These are phyloP conservation scores for Diaporthe citriasiana DNA, from an alignment of 2,329 filamentous ascomycete genomes.

Conservation along the genomic window DNA sequence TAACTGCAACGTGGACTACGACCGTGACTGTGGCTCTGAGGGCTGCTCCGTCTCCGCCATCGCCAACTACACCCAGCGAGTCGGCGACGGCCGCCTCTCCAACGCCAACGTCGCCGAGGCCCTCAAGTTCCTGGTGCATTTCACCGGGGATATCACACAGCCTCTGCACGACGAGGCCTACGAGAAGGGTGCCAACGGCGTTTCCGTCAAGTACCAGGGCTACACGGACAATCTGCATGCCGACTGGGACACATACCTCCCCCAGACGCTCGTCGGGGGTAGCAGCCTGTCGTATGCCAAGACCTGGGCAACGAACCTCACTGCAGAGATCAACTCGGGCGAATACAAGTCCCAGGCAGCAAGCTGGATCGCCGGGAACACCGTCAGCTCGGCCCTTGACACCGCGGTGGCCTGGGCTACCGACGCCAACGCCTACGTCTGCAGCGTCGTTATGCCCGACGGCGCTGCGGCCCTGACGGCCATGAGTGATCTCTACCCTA, in stretches of 20 bases:
- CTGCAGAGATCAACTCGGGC: conserved; percentile 54
- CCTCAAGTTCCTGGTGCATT: conserved; percentile 60
- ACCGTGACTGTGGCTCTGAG: conserved; percentile 59
- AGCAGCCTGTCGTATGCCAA: conserved; percentile 50
- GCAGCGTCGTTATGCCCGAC: conserved; percentile 55
- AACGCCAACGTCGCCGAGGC: conserved; percentile 50
- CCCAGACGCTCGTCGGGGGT: conserved; percentile 57
- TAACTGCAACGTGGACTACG: conserved; percentile 58
- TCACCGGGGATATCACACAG: conserved; percentile 70
- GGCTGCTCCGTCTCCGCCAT: conserved; percentile 63
- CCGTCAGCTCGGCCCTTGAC: conserved; percentile 52
- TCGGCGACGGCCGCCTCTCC: conserved; percentile 42
- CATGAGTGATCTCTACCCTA: conserved; percentile 56
- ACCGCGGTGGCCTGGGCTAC: conserved; percentile 59
- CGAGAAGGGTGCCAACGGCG: conserved; percentile 68
- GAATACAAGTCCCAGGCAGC: conserved; percentile 50
- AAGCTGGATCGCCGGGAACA: conserved; percentile 56
- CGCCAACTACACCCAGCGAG: conserved; percentile 52
- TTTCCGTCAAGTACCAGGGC: conserved; percentile 66
- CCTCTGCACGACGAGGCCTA: conserved; percentile 68
- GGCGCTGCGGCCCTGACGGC: conserved; percentile 54
- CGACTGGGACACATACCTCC: conserved; percentile 71
- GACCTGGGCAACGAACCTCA: conserved; percentile 54
- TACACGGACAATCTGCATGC: conserved; percentile 70
- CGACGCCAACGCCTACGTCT: conserved; percentile 60